These are phyloP conservation scores for Pharus latifolius DNA, from an alignment of 176 grass and related monocot genomes.

Conservation along the genomic window DNA sequence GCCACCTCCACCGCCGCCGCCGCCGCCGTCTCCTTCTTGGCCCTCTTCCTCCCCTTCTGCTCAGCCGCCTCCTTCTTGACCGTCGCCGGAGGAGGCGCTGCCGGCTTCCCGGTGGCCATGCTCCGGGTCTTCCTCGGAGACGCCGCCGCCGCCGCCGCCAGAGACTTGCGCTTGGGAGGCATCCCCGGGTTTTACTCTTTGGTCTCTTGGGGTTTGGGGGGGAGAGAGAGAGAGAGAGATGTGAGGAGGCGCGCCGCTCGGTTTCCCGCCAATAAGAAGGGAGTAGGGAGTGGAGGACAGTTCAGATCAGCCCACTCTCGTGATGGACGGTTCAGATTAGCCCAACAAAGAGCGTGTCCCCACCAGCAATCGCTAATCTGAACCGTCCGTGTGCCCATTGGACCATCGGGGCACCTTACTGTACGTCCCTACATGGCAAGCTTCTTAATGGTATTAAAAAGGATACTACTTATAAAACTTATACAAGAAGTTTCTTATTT, in stretches of 20 bases:
- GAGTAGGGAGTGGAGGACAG: too few species aligned
- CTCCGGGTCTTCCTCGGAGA: constrained; percentile 39
- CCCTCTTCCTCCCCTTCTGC: constrained; percentile 16
- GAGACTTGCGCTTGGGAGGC: constrained; percentile 38
- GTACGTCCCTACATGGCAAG: too few species aligned
- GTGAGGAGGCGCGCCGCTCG: background rate
- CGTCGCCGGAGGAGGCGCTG: background rate
- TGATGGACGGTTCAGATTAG: too few species aligned
- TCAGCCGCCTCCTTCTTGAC: background rate
- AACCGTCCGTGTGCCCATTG: too few species aligned
- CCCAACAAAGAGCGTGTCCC: too few species aligned
- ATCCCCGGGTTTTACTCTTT: background rate
- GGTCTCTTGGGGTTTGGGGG: background rate
- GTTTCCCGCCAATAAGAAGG: constrained; percentile 7
- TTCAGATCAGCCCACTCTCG: too few species aligned
- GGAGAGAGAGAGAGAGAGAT: background rate
- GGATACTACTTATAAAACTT: too few species aligned
- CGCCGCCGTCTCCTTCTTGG: background rate
- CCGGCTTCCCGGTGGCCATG: constrained; percentile 20
- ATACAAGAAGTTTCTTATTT: too few species aligned
- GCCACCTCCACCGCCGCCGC: background rate
- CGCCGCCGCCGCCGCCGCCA: background rate
- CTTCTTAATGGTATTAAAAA: too few species aligned
- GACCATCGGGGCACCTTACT: too few species aligned
- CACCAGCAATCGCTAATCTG: too few species aligned